Evolutionary conservation across 2,329 filamentous ascomycete genomes (phyloP).

Genomic region (Dactylellina drechsleri): DNA sequence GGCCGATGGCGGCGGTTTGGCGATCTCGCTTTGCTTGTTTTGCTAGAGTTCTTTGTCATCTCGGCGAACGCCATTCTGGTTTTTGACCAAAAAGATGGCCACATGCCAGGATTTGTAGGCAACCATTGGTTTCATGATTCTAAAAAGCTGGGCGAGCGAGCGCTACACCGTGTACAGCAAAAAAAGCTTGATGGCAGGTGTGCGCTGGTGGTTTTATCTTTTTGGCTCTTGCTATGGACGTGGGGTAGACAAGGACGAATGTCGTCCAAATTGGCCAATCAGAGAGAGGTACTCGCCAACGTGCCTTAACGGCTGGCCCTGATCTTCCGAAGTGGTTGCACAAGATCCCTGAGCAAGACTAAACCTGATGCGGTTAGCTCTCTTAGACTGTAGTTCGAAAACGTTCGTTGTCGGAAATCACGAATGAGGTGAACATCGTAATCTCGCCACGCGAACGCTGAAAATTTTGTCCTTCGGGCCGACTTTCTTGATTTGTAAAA

Average conservation of each 20-base stretch:
- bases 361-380: conserved; percentile 29
- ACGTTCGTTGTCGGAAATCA: conserved; percentile 1
- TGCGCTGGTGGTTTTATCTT: conserved; percentile 9
- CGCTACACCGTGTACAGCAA: not conserved
- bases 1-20: conserved; percentile 7
- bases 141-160: not conserved
- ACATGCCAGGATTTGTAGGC: conserved; percentile 49
- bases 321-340: conserved; percentile 44
- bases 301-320: conserved; percentile 52
- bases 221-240: conserved; percentile 12
- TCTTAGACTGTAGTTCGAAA: not conserved
- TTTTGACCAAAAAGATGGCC: conserved; percentile 3
- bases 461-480: too few species aligned
- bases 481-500: too few species aligned
- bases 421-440: not conserved
- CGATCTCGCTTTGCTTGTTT: not conserved
- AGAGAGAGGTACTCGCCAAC: conserved; percentile 15
- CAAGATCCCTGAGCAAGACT: conserved; percentile 37
- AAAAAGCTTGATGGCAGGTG: not conserved
- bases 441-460: too few species aligned
- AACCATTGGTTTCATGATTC: conserved; percentile 38
- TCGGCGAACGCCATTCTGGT: conserved; percentile 35
- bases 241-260: conserved; percentile 2
- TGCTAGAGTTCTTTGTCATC: conserved; percentile 5
- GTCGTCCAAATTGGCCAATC: conserved; percentile 39